Evolutionary conservation across 202 grass and related monocot genomes (phyloP).

Genomic region (Zizania palustris): DNA sequence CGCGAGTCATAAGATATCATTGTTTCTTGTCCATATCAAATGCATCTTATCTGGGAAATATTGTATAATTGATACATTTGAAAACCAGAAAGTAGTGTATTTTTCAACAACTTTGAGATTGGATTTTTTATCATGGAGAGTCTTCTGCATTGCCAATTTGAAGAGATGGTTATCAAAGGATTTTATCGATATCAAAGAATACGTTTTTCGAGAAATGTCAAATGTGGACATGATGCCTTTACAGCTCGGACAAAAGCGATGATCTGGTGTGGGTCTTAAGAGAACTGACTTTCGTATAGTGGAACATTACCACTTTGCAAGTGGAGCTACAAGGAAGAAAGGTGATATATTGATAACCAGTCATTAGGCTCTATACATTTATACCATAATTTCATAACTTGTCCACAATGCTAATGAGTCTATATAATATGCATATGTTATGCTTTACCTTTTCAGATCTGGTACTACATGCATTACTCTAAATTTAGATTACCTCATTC

Average conservation of each 20-base stretch:
- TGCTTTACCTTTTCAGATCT: constrained; percentile 13
- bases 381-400: background rate
- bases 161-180: background rate
- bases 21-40: constrained; percentile 3
- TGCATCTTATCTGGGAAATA: background rate
- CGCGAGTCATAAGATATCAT: constrained; percentile 67
- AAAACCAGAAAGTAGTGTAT: constrained; percentile 29
- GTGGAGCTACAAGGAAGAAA: constrained; percentile 98
- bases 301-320: constrained; percentile 94
- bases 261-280: constrained; percentile 87
- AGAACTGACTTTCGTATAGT: constrained; percentile 77
- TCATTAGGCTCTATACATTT: background rate
- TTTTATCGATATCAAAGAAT: background rate
- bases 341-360: constrained; percentile 44
- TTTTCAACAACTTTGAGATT: no score
- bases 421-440: background rate
- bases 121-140: constrained; percentile 11
- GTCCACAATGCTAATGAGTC: no score
- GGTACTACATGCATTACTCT: background rate
- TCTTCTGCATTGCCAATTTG: background rate
- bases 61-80: background rate
- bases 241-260: constrained; percentile 77
- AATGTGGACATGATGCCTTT: background rate
- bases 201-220: background rate
- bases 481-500: background rate